These are phyloP conservation scores for Eleusine indica DNA, from an alignment of 176 grass and related monocot species.

Conservation along the genomic window DNA sequence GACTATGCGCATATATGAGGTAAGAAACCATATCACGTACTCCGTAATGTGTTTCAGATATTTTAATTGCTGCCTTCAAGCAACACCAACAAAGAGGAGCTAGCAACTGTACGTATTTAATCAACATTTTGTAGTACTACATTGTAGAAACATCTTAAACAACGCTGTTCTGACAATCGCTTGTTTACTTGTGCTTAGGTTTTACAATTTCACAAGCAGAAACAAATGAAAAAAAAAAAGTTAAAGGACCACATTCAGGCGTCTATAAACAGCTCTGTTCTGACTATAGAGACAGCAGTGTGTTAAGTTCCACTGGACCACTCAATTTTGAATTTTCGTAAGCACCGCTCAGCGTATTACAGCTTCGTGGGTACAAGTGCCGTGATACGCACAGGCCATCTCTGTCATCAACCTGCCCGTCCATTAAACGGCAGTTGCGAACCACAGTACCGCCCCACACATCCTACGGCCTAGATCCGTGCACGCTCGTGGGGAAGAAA, in stretches of 20 bases:
- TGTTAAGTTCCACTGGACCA: neutral
- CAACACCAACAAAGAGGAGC: no score
- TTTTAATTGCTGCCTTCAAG: no score
- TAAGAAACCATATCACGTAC: no score
- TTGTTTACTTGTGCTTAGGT: neutral
- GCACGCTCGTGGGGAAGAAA: slow-evolving; percentile 28
- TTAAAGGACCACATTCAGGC: neutral
- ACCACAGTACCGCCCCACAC: neutral
- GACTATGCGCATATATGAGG: no score
- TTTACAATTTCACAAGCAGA: neutral
- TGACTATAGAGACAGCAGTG: neutral
- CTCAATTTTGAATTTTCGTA: neutral
- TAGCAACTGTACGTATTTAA: no score
- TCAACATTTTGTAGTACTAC: no score
- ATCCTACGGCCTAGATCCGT: slow-evolving; percentile 21
- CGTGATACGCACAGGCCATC: neutral
- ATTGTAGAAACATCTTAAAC: neutral
- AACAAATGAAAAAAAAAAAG: neutral
- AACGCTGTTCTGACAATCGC: no score
- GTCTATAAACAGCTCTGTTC: neutral
- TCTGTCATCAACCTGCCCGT: neutral
- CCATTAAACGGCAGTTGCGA: slow-evolving; percentile 1
- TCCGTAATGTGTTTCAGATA: no score
- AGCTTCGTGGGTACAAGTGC: neutral
- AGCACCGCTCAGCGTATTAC: neutral